Evolutionary conservation across 345 rosid species (phyloP).

Genomic region (Salix udensis): DNA sequence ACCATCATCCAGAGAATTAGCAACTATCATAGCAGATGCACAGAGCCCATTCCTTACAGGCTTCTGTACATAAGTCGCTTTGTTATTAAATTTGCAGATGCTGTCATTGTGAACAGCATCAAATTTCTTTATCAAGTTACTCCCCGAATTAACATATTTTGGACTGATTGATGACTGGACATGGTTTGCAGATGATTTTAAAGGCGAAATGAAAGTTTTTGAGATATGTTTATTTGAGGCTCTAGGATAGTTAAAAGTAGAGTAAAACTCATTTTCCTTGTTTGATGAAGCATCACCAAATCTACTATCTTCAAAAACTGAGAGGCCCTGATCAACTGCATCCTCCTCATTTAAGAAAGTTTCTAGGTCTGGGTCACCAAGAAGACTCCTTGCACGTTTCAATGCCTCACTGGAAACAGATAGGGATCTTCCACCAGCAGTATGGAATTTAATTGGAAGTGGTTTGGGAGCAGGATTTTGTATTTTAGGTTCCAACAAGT

Average conservation of each 20-base stretch:
- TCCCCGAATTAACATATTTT: slow-evolving; percentile 34
- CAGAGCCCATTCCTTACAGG: slow-evolving; percentile 15
- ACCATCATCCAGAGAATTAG: slow-evolving; percentile 28
- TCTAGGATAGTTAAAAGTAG: slow-evolving; percentile 37
- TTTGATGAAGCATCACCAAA: slow-evolving; percentile 31
- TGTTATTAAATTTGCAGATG: slow-evolving; percentile 16
- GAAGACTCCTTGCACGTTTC: slow-evolving; percentile 82
- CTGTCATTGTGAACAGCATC: slow-evolving; percentile 50
- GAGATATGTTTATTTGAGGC: slow-evolving; percentile 34
- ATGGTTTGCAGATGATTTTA: slow-evolving; percentile 46
- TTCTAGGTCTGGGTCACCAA: slow-evolving; percentile 82
- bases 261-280: slow-evolving; percentile 36
- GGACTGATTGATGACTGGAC: slow-evolving; percentile 27
- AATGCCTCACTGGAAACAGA: slow-evolving; percentile 84
- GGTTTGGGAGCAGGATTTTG: slow-evolving; percentile 35
- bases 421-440: slow-evolving; percentile 85
- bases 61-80: slow-evolving; percentile 27
- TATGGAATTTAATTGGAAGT: slow-evolving; percentile 68
- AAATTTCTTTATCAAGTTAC: slow-evolving; percentile 67
- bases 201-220: slow-evolving; percentile 58
- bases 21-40: slow-evolving; percentile 11
- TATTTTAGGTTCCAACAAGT: slow-evolving; percentile 25
- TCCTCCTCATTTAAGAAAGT: slow-evolving; percentile 46
- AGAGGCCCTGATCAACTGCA: slow-evolving; percentile 29
- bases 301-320: slow-evolving; percentile 31